Evolutionary conservation across 2,329 filamentous ascomycete species (phyloP), one percentile per base, ranked within the genome.

Genomic region (Claviceps digitariae): DNA sequence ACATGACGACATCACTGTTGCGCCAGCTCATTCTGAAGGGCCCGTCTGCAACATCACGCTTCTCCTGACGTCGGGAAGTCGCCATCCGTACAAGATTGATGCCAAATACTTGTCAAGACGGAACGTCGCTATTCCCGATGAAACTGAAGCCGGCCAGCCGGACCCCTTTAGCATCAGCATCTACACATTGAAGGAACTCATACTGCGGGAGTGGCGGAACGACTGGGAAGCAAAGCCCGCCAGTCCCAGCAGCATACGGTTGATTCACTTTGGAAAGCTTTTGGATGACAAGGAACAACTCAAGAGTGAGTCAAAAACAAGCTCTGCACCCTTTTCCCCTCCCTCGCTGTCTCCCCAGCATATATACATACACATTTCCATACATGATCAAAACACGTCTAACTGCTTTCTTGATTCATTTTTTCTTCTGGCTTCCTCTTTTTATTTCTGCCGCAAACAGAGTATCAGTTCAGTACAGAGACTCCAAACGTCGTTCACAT

Each of bases 141-240:
- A 79, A 58, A 79, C 75, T 10, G 75, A 78, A 55, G 66, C 68
- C 27, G 82, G 81, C 34, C 75, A 70, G 56, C 76, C 79, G 58
- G 89, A 96, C 64, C 90, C 90, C 1, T 90, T 89, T 65, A 87
- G 84, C 64, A 89, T 97, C 70, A 95, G 87, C 60, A 85, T 95
- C 50, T 95, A 96, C 66, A 95, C 88, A 3, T 73, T 97, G 59
- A 96, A 96, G 70, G 90, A 96, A 71, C 73, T 96, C 64, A 95
- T 97, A 65, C 79, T 93, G 73, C 79, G 88, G 62, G 90, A 96
- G 67, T 97, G 91, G 91, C 78, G 89, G 60, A 84, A 83, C 61
- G 88, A 96, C 65, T 96, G 91, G 91, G 90, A 95, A 63, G 73
- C 83, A 17, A 84, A 87, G 63, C 91, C 91, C 1, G 82, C 86